Evolutionary conservation across 2,329 filamentous ascomycete species (phyloP), one percentile per base, ranked within the genome.

Genomic region (Fusarium pininemorale): DNA sequence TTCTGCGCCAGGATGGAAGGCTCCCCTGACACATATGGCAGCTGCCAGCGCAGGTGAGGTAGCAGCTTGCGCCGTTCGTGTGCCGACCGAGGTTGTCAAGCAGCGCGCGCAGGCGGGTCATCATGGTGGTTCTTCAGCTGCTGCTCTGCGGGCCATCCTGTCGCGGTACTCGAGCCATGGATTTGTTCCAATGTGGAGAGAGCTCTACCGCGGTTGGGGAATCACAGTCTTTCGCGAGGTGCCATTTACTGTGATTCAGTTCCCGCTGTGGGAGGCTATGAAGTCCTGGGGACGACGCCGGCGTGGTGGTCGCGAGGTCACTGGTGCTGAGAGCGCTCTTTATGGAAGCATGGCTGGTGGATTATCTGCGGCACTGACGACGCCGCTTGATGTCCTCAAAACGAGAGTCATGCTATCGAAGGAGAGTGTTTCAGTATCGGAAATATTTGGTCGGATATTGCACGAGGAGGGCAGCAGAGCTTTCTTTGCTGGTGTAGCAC

Each of bases 51-150:
- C 95, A 51, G 97, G 96, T 60, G 96, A 99, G 83, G 87, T 98
- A 5, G 94, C 96, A 7, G 97, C 96, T 1, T 99, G 96, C 83
- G 91, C 95, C 3, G 91, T 99, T 12, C 88, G 96, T 62, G 96
- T 99, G 26, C 96, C 96, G 14, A 98, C 95, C 1, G 96, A 99
- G 82, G 96, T 99, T 9, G 90, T 99, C 78, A 99, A 99, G 88
- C 96, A 98, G 87, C 89, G 97, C 67, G 95, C 96, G 24, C 96
- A 99, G 84, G 96, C 96, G 0, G 91, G 91, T 11, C 91, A 95
- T 79, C 92, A 95, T 83, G 91, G 93, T 10, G 92, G 91, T 5
- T 91, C 90, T 11, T 93, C 90, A 18, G 81, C 90, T 22, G 84
- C 87, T 1, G 92, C 94, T 3, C 85, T 98, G 63, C 86, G 85